Base-by-base conservation (phyloP, 345 rosid species). In the Salix viminalis region DNA sequence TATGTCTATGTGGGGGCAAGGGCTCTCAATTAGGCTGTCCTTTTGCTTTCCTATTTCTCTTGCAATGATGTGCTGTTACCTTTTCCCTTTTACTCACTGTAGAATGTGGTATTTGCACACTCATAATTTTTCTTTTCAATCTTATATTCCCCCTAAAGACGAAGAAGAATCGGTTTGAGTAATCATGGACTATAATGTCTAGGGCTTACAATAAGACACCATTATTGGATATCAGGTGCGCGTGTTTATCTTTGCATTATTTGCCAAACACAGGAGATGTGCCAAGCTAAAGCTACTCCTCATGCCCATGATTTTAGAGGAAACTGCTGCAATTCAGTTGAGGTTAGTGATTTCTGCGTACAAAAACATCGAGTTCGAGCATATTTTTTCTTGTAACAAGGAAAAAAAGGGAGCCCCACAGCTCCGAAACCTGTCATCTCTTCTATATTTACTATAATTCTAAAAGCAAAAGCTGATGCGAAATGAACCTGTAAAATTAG, bases 1-100 rank as follows among this genome's bases (percentile, higher is more conserved):
- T 79, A 79, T 81, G 83, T 72, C 75, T 72, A 37, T 75, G 94
- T 89, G 94, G 94, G 94, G 93, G 88, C 77, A 86, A 83, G 87
- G 83, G 50, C 74, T 88, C 74, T 76, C 85, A 72, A 85, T 87
- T 88, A 67, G 86, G 79, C 82, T 85, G 88, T 89, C 90, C 84
- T 90, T 85, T 88, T 88, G 87, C 85, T 54, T 82, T 83, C 89
- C 84, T 89, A 6, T 83, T 76, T 74, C 80, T 71, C 74, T 69
- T 79, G 89, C 83, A 87, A 94, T 89, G 81, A 90, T 90, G 90
- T 18, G 61, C 36, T 26, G 7, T 44, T 26, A 66, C 39, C n/a
- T 62, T 77, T 58, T 41, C 74, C 72, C 73, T 79, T 81, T 66
- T 36, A 70, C 73, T 72, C 23, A 76, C 76, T 74, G 79, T 79